phyloP scores from a whole-genome alignment of 73 alveolate genomes.

The Uronychia setigera region DNA sequence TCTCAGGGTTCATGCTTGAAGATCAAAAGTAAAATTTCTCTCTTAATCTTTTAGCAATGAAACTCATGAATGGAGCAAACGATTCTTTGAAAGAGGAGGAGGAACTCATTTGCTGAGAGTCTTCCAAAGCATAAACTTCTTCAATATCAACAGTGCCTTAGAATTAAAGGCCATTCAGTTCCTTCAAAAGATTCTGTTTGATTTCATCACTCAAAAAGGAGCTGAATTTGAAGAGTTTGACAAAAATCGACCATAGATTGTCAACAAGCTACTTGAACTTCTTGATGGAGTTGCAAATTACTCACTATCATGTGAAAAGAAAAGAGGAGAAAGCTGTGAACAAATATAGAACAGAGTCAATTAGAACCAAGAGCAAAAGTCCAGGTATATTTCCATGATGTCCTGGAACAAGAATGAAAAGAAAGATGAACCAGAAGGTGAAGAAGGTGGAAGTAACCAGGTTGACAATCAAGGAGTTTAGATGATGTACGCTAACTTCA shows the following conservation, averaged over 20 bases:
- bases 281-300: constrained; percentile 12
- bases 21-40: neutral
- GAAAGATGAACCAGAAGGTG: neutral
- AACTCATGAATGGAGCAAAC: constrained; percentile 3
- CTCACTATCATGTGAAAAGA: constrained; percentile 1
- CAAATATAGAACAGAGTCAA: neutral
- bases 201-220: neutral
- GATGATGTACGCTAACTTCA: neutral
- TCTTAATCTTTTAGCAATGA: neutral
- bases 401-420: constrained; percentile 1
- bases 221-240: neutral
- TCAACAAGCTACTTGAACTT: neutral
- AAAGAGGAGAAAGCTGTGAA: neutral
- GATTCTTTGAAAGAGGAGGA: constrained; percentile 29
- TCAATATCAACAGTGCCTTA: neutral
- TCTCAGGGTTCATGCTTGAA: constrained; percentile 9
- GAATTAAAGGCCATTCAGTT: neutral
- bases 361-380: constrained; percentile 3
- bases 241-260: neutral
- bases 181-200: neutral
- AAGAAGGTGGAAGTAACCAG: neutral
- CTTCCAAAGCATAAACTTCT: neutral
- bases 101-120: neutral
- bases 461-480: constrained; percentile 8
- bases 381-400: constrained; percentile 15